These are phyloP conservation scores for Sphaerosporella brunnea DNA, from an alignment of 495 filamentous ascomycete genomes.

Conservation along the genomic window DNA sequence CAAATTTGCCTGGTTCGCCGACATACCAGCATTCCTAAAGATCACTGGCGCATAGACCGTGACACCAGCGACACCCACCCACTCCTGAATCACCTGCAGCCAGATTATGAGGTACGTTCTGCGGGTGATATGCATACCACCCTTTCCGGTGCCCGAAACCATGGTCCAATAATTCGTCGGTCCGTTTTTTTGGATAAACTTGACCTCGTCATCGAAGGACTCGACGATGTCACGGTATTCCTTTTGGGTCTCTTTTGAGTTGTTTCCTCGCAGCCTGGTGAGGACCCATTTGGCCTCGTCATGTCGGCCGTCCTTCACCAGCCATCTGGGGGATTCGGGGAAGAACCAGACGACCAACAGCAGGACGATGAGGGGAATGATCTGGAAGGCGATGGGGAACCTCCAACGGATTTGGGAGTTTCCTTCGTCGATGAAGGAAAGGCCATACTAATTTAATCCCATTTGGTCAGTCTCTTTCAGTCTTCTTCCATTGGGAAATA, in stretches of 20 bases:
- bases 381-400: constrained; percentile 57
- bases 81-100: constrained; percentile 58
- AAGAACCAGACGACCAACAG: constrained; percentile 41
- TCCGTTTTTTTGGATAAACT: constrained; percentile 27
- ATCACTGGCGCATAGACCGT: constrained; percentile 46
- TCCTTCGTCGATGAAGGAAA: constrained; percentile 41
- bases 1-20: constrained; percentile 43
- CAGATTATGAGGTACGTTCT: constrained; percentile 53
- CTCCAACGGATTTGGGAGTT: constrained; percentile 43
- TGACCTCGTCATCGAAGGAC: constrained; percentile 36
- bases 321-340: constrained; percentile 49
- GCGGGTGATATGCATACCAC: constrained; percentile 39
- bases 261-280: constrained; percentile 41
- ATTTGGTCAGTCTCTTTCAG: no score
- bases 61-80: constrained; percentile 54
- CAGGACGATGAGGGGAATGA: constrained; percentile 42
- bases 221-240: constrained; percentile 46
- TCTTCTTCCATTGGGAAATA: no score
- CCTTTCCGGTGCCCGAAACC: constrained; percentile 45
- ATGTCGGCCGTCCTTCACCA: constrained; percentile 42
- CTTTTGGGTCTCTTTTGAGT: constrained; percentile 34
- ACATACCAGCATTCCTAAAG: constrained; percentile 48
- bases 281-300: constrained; percentile 47
- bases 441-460: constrained; percentile 32
- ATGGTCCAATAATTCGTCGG: constrained; percentile 42